Evolutionary conservation across 345 rosid species (phyloP), one percentile per base, ranked within the genome.

Genomic region (Aquilaria sinensis): DNA sequence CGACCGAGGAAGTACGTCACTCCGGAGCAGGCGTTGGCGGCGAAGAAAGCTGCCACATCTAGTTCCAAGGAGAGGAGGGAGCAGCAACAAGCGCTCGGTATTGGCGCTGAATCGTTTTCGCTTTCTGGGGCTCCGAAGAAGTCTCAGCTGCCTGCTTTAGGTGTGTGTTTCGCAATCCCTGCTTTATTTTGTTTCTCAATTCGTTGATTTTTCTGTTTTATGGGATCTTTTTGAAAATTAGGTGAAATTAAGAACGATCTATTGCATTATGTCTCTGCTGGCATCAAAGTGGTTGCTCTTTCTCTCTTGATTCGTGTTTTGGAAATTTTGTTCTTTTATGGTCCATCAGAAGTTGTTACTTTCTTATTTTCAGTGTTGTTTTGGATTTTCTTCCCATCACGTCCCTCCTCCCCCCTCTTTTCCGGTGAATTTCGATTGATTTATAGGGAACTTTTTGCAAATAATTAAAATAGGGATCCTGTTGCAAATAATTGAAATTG

Each of bases 1-100:
- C 72, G 99, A 51, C 99, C 97, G 7, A 77, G 99, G 77, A 94
- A 94, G 92, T 90, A 94, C 62, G 97, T 83, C 1, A 94, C 99
- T 16, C 97, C 90, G 12, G 97, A 92, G 51, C 92, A 83, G 64
- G 99, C 96, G 53, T 53, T 88, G 61, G 96, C 96, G 2, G 99
- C 97, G 9, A 93, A 83, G 86, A 90, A 83, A 72, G 73, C 85
- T 72, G 88, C 92, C 2, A 71, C 87, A 31, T 77, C 82, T 53
- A 75, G 79, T 0, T 69, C 70, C 66, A 72, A 79, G 2, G 78
- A 77, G 69, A 84, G 77, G 58, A 66, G 77, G 75, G 73, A 78
- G 53, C 58, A 58, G 58, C 67, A 56, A 30, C 57, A 11, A 10
- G 56, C 31, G 7, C 66, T 72, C 33, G 71, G 63, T 33, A 56